Conservation (phyloP, 2,329 filamentous ascomycete genomes). For the Seiridium unicorne region DNA sequence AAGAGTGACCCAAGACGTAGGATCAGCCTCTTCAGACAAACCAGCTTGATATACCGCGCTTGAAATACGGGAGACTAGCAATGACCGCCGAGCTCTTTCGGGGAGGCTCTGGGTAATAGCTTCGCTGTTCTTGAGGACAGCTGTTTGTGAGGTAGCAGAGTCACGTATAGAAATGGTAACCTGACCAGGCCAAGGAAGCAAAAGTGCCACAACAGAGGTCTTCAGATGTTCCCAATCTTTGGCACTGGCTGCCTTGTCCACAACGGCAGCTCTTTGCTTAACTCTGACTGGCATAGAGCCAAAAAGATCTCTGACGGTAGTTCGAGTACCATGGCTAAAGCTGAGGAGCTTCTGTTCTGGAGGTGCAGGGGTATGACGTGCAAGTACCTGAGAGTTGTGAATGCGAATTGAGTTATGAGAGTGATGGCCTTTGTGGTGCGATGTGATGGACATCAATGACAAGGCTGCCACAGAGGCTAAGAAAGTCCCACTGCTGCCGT, state of each 20-base stretch:
- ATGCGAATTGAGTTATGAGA: slow-evolving; percentile 66
- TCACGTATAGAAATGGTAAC: slow-evolving; percentile 62
- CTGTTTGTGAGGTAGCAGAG: slow-evolving; percentile 29
- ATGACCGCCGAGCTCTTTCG: slow-evolving; percentile 11
- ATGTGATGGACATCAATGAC: slow-evolving; percentile 75
- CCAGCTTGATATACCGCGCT: slow-evolving; percentile 65
- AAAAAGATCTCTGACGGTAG: slow-evolving; percentile 78
- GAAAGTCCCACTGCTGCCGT: slow-evolving; percentile 74
- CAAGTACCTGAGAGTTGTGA: slow-evolving; percentile 66
- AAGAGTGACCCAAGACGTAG: slow-evolving; percentile 65
- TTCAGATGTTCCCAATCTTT: slow-evolving; percentile 67
- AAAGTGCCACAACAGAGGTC: slow-evolving; percentile 55
- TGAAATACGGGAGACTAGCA: slow-evolving; percentile 30
- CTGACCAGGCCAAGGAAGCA: slow-evolving; percentile 66
- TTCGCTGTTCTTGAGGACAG: slow-evolving; percentile 32
- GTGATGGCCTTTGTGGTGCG: slow-evolving; percentile 60
- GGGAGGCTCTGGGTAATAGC: slow-evolving; percentile 1
- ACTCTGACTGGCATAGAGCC: slow-evolving; percentile 88
- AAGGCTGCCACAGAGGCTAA: slow-evolving; percentile 73
- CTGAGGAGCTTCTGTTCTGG: slow-evolving; percentile 54
- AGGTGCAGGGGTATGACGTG: slow-evolving; percentile 61
- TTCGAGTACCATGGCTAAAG: slow-evolving; percentile 69
- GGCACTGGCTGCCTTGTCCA: slow-evolving; percentile 48
- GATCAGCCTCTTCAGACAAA: slow-evolving; percentile 52
- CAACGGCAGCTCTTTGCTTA: slow-evolving; percentile 66